Conservation (phyloP, 495 filamentous ascomycete genomes). For the Talaromyces adpressus region DNA sequence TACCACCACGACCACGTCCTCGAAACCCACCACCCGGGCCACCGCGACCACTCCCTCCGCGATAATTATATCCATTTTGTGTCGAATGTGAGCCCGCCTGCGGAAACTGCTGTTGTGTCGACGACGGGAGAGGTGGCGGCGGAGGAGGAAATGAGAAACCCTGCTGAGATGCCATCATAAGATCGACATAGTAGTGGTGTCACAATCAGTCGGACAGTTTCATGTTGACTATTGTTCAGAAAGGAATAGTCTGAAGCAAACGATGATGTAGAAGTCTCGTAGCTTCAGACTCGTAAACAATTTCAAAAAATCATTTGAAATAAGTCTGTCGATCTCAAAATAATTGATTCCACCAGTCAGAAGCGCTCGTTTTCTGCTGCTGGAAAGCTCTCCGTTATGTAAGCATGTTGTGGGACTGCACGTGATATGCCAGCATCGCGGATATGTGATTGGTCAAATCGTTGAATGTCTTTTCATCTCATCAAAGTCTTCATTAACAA, state of each 20-base stretch:
- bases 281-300: not conserved
- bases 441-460: not conserved
- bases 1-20: constrained; percentile 37
- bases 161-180: constrained; percentile 34
- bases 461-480: constrained; percentile 1
- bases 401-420: not conserved
- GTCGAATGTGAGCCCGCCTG: not conserved
- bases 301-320: not conserved
- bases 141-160: constrained; percentile 47
- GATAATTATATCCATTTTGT: constrained; percentile 20
- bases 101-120: constrained; percentile 17
- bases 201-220: not conserved
- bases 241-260: not conserved
- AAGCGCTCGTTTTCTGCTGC: not conserved
- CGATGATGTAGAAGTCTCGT: not conserved
- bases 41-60: constrained; percentile 25
- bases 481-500: not conserved
- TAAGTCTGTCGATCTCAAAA: not conserved
- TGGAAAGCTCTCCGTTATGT: not conserved
- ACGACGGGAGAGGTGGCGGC: constrained; percentile 33
- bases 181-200: constrained; percentile 7
- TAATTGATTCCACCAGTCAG: not conserved
- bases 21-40: constrained; percentile 28
- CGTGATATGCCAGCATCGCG: not conserved
- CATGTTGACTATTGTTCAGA: not conserved